phyloP scores from a whole-genome alignment of 345 rosid species.

The Cardamine chenopodiifolia region DNA sequence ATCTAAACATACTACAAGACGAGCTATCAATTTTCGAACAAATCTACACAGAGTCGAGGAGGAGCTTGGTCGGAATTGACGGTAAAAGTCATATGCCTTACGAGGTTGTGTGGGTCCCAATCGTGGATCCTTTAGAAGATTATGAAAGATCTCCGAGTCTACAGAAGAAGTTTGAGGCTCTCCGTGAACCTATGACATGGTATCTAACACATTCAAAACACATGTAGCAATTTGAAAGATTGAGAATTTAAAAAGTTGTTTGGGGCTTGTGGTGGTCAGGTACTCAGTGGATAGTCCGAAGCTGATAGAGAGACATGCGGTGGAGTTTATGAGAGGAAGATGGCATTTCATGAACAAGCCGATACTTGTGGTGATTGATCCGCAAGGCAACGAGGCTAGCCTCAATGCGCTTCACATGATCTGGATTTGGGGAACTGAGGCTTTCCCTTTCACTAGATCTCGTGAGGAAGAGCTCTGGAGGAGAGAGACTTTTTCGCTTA shows the following conservation, averaged over 20 bases:
- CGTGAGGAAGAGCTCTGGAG: conserved; percentile 89
- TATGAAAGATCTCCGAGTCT: conserved; percentile 44
- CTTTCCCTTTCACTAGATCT: conserved; percentile 82
- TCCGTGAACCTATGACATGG: conserved; percentile 79
- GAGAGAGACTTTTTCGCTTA: conserved; percentile 75
- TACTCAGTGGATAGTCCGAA: conserved; percentile 67
- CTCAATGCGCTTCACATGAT: conserved; percentile 97
- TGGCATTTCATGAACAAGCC: conserved; percentile 94
- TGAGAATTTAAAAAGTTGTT: not conserved
- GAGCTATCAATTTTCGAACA: conserved; percentile 88
- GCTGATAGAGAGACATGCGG: conserved; percentile 63
- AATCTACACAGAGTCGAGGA: conserved; percentile 73
- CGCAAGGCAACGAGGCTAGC: conserved; percentile 75
- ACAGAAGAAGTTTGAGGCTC: conserved; percentile 54
- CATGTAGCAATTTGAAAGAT: not conserved
- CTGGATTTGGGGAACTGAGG: conserved; percentile 97
- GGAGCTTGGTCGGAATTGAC: conserved; percentile 50
- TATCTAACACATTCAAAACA: conserved; percentile 32
- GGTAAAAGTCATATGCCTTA: conserved; percentile 61
- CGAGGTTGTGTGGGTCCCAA: conserved; percentile 87
- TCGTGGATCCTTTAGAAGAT: conserved; percentile 53
- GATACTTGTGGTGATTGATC: conserved; percentile 85
- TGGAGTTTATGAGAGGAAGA: conserved; percentile 64
- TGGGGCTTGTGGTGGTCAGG: conserved; percentile 12
- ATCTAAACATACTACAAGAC: conserved; percentile 64